A percentile compares a stretch with the other conserved stretches of the same genome.
phyloP scores from a whole-genome alignment of 441 rosid genomes.

The Adansonia madagascariensis region DNA sequence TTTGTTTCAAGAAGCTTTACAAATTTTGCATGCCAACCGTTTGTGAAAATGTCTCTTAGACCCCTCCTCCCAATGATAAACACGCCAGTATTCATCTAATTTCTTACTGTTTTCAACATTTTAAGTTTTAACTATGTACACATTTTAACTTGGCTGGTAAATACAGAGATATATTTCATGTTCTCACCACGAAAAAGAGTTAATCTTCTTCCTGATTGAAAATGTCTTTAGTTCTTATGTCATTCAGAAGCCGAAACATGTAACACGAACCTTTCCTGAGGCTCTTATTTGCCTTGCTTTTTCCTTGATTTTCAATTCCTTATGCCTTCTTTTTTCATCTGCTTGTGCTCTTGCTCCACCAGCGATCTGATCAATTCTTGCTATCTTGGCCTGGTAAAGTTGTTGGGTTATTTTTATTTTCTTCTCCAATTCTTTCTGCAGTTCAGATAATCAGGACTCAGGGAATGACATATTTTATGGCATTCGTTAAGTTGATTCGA shows the following conservation, averaged over 20 bases:
- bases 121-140: neutral
- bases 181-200: neutral
- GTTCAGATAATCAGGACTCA: conserved; percentile 6
- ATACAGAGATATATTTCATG: neutral
- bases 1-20: no score
- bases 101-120: neutral
- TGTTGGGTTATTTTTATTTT: conserved; percentile 48
- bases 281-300: conserved; percentile 48
- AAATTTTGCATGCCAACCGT: neutral
- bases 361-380: conserved; percentile 58
- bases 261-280: conserved; percentile 43
- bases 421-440: conserved; percentile 65
- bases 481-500: neutral
- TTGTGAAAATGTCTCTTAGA: neutral
- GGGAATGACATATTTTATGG: neutral
- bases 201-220: neutral
- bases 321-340: conserved; percentile 60
- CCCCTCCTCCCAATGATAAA: neutral
- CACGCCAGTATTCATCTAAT: conserved; percentile 1
- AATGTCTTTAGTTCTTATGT: conserved; percentile 20
- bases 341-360: conserved; percentile 62
- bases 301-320: conserved; percentile 53
- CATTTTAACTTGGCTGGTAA: neutral
- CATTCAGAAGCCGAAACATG: conserved; percentile 61
- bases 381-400: conserved; percentile 58